These are phyloP conservation scores for Solanum lycopersicoides DNA, from an alignment of 257 asterid genomes.

Conservation along the genomic window DNA sequence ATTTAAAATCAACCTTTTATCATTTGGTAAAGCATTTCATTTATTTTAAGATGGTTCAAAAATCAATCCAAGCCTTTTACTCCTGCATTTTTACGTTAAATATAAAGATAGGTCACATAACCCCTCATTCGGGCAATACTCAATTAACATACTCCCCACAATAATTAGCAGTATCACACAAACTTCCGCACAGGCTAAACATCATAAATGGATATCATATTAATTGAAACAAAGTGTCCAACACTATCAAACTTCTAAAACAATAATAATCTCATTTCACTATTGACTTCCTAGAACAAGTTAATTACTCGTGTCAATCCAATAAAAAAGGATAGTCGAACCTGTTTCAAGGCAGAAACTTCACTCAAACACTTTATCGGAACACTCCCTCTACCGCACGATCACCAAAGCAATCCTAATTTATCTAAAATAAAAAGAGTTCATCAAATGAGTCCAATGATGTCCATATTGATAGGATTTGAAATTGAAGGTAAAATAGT, in stretches of 20 bases:
- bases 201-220: too few relatives aligned
- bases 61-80: background rate
- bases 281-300: too few relatives aligned
- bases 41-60: background rate
- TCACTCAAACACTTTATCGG: background rate
- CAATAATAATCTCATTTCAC: too few relatives aligned
- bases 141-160: background rate
- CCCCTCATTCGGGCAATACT: background rate
- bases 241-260: too few relatives aligned
- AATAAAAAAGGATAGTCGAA: background rate
- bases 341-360: accelerated
- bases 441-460: background rate
- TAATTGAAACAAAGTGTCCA: too few relatives aligned
- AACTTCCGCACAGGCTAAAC: too few relatives aligned
- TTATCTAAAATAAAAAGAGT: background rate
- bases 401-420: background rate
- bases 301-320: background rate
- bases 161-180: too few relatives aligned
- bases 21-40: background rate
- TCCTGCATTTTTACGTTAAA: too few relatives aligned
- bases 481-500: too few relatives aligned
- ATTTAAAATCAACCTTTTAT: background rate
- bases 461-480: background rate
- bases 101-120: too few relatives aligned
- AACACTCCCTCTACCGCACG: background rate